Evolutionary conservation across 1,139 yeast species (phyloP).

Genomic region (Pichia sp.): DNA sequence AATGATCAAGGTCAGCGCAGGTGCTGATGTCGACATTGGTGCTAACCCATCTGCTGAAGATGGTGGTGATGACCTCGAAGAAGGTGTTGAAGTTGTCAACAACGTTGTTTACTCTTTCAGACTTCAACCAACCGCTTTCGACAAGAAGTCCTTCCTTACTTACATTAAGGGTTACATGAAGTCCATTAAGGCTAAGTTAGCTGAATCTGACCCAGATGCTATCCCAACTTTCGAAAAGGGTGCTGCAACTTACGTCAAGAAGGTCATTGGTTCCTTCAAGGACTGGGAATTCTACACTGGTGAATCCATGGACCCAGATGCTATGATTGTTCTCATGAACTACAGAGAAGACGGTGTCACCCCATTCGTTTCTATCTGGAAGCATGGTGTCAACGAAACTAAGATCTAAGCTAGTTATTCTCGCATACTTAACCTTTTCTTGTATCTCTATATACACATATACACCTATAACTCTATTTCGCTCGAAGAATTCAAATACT

Average conservation of each 20-base stretch:
- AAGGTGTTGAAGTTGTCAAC: conserved; percentile 85
- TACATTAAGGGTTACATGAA: conserved; percentile 99
- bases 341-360: conserved; percentile 99
- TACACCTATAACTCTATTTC: neutral
- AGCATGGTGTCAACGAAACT: conserved; percentile 87
- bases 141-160: conserved; percentile 93
- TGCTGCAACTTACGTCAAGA: conserved; percentile 92
- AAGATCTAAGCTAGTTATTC: conserved; percentile 61
- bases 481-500: conserved; percentile 35
- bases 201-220: conserved; percentile 81
- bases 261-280: conserved; percentile 87
- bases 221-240: conserved; percentile 92
- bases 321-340: conserved; percentile 95
- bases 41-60: conserved; percentile 99
- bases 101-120: conserved; percentile 98
- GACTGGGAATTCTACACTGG: conserved; percentile 99
- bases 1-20: conserved; percentile 76
- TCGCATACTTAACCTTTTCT: too few species aligned
- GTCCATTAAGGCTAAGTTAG: conserved; percentile 80
- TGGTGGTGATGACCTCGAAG: conserved; percentile 77
- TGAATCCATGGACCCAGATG: conserved; percentile 99
- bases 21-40: conserved; percentile 95
- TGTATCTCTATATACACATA: neutral
- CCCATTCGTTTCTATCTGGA: conserved; percentile 97
- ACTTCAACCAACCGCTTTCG: conserved; percentile 90